Evolutionary conservation across 2,329 filamentous ascomycete species (phyloP), one percentile per base, ranked within the genome.

Genomic region (Xylaria sp.): DNA sequence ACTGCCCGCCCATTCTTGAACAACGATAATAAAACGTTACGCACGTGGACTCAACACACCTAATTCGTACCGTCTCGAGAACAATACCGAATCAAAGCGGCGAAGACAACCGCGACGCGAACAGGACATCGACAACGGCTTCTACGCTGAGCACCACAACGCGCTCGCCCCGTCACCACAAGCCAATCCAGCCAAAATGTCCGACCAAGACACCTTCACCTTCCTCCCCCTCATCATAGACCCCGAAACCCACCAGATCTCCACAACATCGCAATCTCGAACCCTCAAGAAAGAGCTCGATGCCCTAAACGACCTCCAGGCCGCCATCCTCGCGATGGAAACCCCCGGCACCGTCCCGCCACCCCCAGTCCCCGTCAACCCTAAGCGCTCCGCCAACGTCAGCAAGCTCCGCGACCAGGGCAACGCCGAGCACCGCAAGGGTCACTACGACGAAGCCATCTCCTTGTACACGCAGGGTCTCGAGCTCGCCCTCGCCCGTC

Each of bases 391-490:
- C 66, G 91, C 90, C 42, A 86, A 92, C 72, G 89, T 99, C 75
- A 85, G 81, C 76, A 97, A 97, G 78, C 86, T 97, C 66, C 90
- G 92, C 73, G 94, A 97, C 74, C 83, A 83, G 59, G 93, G 91
- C 69, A 96, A 96, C 79, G 78, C 78, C 60, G 85, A 90, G 67
- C 93, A 90, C 80, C 89, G 91, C 75, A 92, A 93, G 76, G 83
- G 83, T 68, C 82, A 85, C 67, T 85, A 89, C 76, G 76, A 75
- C 58, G 91, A 95, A 57, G 93, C 93, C 3, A 80, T 91, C 67
- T 87, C 86, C 67, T 82, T 92, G 67, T 97, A 97, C 79, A 83
- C 83, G 0, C 83, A 93, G n/a, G 92, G 91, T 1, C 83, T 97
- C 58, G 86, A 94, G 66, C 96, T 97, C 92, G 93, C 92, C 2